A percentile compares a stretch with the other conserved stretches of the same genome.
Evolutionary conservation across 805 yeast genomes (phyloP).

Genomic region (Starmerella sirachaensis): DNA sequence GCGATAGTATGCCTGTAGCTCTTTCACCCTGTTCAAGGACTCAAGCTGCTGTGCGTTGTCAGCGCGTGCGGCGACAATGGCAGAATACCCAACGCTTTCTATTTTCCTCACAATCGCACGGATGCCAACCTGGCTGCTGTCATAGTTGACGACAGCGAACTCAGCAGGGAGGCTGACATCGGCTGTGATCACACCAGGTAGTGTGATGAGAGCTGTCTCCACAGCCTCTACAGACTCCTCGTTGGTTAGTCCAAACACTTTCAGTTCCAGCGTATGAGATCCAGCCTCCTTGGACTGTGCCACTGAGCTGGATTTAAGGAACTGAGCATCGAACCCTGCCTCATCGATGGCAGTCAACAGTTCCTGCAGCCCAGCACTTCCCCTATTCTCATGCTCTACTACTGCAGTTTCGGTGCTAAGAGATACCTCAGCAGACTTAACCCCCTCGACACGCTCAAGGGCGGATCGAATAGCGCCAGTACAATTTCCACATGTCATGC

Average conservation of each 20-base stretch:
- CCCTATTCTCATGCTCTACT: constrained; percentile 36
- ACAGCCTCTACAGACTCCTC: constrained; percentile 42
- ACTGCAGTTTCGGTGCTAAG: constrained; percentile 63
- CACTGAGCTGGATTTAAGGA: constrained; percentile 7
- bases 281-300: constrained; percentile 3
- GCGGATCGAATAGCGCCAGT: constrained; percentile 52
- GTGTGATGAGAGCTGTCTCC: constrained; percentile 34
- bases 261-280: constrained; percentile 22
- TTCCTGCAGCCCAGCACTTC: constrained; percentile 26
- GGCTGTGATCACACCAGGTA: constrained; percentile 40
- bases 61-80: constrained; percentile 34
- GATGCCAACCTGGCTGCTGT: constrained; percentile 40
- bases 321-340: constrained; percentile 55
- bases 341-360: constrained; percentile 53
- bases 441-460: constrained; percentile 39
- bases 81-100: constrained; percentile 43
- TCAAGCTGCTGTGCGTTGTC: constrained; percentile 61
- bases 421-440: constrained; percentile 49
- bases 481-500: constrained; percentile 93
- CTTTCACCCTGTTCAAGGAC: constrained; percentile 55
- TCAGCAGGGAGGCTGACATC: constrained; percentile 43
- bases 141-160: constrained; percentile 43
- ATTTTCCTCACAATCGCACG: constrained; percentile 48
- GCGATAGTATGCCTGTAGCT: constrained; percentile 57
- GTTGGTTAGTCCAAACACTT: constrained; percentile 51